Evolutionary conservation across 192 early-diverging fungal genomes (phyloP).

Genomic region (Coemansia sp.): DNA sequence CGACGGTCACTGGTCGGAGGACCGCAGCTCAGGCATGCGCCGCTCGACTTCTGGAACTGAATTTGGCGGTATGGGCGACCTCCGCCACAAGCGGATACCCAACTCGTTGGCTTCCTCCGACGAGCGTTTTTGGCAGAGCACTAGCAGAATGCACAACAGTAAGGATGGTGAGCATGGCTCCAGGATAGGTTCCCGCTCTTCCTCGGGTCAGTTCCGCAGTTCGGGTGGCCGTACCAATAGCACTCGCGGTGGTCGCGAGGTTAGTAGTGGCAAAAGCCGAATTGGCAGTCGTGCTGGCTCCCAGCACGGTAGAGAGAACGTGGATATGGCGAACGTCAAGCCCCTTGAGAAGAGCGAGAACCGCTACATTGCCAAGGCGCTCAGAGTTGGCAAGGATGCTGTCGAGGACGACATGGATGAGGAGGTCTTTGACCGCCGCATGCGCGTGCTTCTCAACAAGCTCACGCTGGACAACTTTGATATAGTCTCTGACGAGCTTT

Average conservation of each 20-base stretch:
- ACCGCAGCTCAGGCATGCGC: constrained; percentile 49
- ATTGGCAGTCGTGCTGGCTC: constrained; percentile 53
- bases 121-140: constrained; percentile 49
- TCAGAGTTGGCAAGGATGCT: constrained; percentile 35
- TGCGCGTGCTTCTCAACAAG: constrained; percentile 93
- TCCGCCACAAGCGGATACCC: constrained; percentile 24
- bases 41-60: constrained; percentile 25
- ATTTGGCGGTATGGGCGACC: constrained; percentile 52
- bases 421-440: constrained; percentile 71
- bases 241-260: constrained; percentile 52
- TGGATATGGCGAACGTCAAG: constrained; percentile 60
- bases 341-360: constrained; percentile 79
- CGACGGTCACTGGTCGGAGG: constrained; percentile 46
- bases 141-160: constrained; percentile 27
- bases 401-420: constrained; percentile 54
- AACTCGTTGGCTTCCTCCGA: constrained; percentile 30
- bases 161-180: constrained; percentile 18
- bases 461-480: constrained; percentile 95
- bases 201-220: constrained; percentile 46
- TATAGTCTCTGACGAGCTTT: constrained; percentile 76
- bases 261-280: not conserved
- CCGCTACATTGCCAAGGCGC: constrained; percentile 66
- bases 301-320: constrained; percentile 26
- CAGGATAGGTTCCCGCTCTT: constrained; percentile 35
- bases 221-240: constrained; percentile 36